phyloP scores from a whole-genome alignment of 1,139 yeast genomes.

The Yamadazyma friedrichii region DNA sequence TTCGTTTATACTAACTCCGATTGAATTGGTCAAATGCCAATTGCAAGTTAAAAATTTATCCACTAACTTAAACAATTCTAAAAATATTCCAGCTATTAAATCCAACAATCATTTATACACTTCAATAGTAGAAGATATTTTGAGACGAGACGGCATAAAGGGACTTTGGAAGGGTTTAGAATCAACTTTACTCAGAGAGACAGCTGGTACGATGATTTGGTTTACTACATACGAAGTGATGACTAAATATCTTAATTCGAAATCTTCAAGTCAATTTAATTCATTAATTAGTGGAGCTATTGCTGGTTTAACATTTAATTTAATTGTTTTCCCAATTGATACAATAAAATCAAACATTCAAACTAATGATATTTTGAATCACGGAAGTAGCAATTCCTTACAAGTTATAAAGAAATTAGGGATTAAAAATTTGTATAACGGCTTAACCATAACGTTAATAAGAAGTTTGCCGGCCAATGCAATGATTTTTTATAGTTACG shows the following conservation, averaged over 20 bases:
- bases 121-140: slow-evolving; percentile 42
- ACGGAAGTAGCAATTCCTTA: slow-evolving; percentile 25
- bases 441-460: slow-evolving; percentile 76
- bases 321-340: slow-evolving; percentile 84
- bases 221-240: slow-evolving; percentile 80
- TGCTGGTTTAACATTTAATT: slow-evolving; percentile 82
- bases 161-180: slow-evolving; percentile 81
- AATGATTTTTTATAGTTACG: slow-evolving; percentile 77
- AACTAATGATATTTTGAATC: slow-evolving; percentile 41
- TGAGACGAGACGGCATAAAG: slow-evolving; percentile 50
- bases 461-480: slow-evolving; percentile 93
- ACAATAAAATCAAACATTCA: slow-evolving; percentile 88
- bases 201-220: slow-evolving; percentile 93
- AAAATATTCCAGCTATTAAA: slow-evolving; percentile 1
- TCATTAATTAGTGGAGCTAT: slow-evolving; percentile 75
- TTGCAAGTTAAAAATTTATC: slow-evolving; percentile 69
- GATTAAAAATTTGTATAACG: slow-evolving; percentile 70
- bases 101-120: slow-evolving; percentile 16
- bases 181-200: slow-evolving; percentile 81
- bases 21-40: slow-evolving; percentile 84
- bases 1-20: slow-evolving; percentile 83
- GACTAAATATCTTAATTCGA: slow-evolving; percentile 24
- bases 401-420: slow-evolving; percentile 36
- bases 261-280: slow-evolving; percentile 41
- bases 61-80: too few relatives aligned